phyloP scores from a whole-genome alignment of 176 grass and related monocot genomes.

The Miscanthus lutarioriparius region DNA sequence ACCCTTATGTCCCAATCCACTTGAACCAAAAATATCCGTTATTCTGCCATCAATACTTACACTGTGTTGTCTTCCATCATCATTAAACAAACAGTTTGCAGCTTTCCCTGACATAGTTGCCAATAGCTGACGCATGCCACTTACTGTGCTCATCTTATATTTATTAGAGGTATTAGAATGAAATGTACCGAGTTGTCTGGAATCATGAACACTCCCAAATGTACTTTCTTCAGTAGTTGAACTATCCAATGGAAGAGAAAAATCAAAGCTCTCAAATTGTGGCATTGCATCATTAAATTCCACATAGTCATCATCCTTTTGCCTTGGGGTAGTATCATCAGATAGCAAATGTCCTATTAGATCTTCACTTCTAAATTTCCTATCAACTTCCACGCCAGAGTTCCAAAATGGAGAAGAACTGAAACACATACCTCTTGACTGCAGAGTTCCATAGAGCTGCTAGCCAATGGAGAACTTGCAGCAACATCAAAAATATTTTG shows the following conservation, averaged over 20 bases:
- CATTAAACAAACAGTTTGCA: too few species aligned
- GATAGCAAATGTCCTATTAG: constrained; percentile 16
- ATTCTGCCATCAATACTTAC: too few species aligned
- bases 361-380: constrained; percentile 34
- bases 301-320: constrained; percentile 24
- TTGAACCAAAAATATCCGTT: too few species aligned
- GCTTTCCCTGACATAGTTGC: too few species aligned
- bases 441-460: constrained; percentile 26
- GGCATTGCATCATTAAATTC: constrained; percentile 36
- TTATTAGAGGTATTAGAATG: constrained; percentile 24
- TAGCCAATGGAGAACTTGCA: constrained; percentile 27
- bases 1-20: too few species aligned
- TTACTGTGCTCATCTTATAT: constrained; percentile 45
- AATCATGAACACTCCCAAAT: too few species aligned
- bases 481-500: constrained; percentile 33
- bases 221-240: too few species aligned
- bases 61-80: too few species aligned
- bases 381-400: constrained; percentile 32
- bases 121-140: too few species aligned
- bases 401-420: constrained; percentile 24
- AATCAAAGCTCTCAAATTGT: too few species aligned
- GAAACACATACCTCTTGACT: constrained; percentile 38
- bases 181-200: too few species aligned
- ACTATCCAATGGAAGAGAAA: too few species aligned
- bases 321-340: constrained; percentile 32